Conservation (phyloP, 2,329 filamentous ascomycete genomes). For the Fonsecaea erecta region DNA sequence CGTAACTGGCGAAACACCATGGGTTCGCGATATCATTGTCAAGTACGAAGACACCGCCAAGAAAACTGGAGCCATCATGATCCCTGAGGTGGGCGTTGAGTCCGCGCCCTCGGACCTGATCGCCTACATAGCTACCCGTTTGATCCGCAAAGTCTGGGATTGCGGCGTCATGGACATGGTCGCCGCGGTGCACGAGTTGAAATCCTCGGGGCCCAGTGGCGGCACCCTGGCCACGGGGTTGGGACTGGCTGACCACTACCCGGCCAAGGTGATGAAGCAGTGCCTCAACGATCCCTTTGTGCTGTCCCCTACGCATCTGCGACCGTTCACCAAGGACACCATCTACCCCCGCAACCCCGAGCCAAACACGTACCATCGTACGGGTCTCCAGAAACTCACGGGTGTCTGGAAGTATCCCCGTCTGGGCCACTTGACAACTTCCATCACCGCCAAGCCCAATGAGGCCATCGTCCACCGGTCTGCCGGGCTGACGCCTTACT, state of each 20-base stretch:
- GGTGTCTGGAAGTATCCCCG: slow-evolving; percentile 61
- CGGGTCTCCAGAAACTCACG: slow-evolving; percentile 49
- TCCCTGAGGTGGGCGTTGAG: slow-evolving; percentile 65
- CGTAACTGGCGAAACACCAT: slow-evolving; percentile 67
- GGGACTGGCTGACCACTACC: slow-evolving; percentile 51
- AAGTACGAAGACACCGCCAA: slow-evolving; percentile 66
- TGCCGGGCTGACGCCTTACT: slow-evolving; percentile 61
- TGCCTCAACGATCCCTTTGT: slow-evolving; percentile 32
- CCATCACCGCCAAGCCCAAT: slow-evolving; percentile 58
- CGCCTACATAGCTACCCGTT: slow-evolving; percentile 58
- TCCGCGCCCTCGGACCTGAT: slow-evolving; percentile 64
- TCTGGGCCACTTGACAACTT: slow-evolving; percentile 63
- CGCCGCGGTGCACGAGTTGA: slow-evolving; percentile 59
- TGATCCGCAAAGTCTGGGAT: slow-evolving; percentile 57
- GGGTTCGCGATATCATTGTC: slow-evolving; percentile 65
- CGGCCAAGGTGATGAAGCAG: slow-evolving; percentile 26
- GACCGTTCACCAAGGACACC: slow-evolving; percentile 50
- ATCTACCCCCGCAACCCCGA: slow-evolving; percentile 53
- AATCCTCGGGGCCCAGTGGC: slow-evolving; percentile 58
- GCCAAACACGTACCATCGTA: slow-evolving; percentile 45
- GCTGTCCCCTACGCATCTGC: slow-evolving; percentile 47
- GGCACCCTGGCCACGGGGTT: slow-evolving; percentile 71
- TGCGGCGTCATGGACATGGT: slow-evolving; percentile 58
- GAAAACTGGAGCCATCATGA: slow-evolving; percentile 64
- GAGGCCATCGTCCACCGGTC: slow-evolving; percentile 63